Base-by-base conservation (phyloP, 768 basidiomycete genomes). In the Russula earlei region DNA sequence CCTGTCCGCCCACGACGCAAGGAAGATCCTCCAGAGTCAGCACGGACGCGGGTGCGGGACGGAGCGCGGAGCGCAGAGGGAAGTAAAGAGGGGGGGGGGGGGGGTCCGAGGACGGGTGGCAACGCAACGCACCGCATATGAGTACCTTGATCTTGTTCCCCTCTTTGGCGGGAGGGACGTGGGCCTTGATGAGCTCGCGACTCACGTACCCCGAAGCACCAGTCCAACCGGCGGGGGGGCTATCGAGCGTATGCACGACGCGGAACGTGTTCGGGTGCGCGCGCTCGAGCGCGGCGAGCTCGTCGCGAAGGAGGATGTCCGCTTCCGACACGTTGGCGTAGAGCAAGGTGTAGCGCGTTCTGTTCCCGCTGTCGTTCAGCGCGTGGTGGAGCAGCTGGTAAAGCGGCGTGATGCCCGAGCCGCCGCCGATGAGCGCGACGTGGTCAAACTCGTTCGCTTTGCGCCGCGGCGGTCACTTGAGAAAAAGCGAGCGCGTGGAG, bases 261-360 rank as follows among this genome's bases (percentile, higher is more conserved):
- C 92, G 81, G 66, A 98, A 78, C 60, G 73, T 84, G 48, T 81
- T 69, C 10, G 87, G 84, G 70, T 84, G 73, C 61, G 82, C 79
- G 65, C 79, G 79, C 72, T 82, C 79, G 64, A 89, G 73, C 8
- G 69, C 70, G 58, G 91, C 88, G 60, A 91, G 76, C 63, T 86
- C 83, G 66, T 87, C 79, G 50, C 84, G 82, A 59, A 95, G 79
- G 51, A 94, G 82, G 60, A 99, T 96, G 67, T 99, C 96, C 51
- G 79, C 75, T 67, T 92, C 90, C 14, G 91, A 81, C 37, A 92
- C 78, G 69, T 98, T 98, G 37, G 89, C 84, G 71, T 88, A 98
- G 64, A 99, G 73, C 53, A 98, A 76, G 45, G 85, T 95, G 76
- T 91, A 96, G 65, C 92, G 92, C 58, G 96, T 97, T 74, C 84